Base-by-base conservation (phyloP, 176 grass and related monocot genomes). In the Luzula sylvatica region DNA sequence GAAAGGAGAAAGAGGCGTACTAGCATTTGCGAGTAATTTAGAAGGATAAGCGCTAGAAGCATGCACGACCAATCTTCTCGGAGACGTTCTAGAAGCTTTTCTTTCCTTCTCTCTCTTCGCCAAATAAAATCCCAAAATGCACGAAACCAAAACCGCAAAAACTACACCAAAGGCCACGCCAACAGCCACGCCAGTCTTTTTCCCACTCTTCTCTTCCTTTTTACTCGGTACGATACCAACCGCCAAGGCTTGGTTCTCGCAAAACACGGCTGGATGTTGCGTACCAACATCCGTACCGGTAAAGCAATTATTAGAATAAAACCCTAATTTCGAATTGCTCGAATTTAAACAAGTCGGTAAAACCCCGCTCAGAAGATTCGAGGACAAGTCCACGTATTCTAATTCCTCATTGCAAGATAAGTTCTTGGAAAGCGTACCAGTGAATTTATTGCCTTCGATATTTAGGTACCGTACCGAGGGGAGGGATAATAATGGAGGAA, bases 181-280 rank as follows among this genome's bases (percentile, higher is more conserved):
- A 32, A 25, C 26, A 7, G 74, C 52, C 22, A 75, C 1, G 2
- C 52, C 25, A 8, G 51, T 47, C 72, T 74, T 89, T 1, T 17
- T 26, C 15, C 43, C 62, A 23, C 29, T 13, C 15, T 49, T 74
- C 49, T 49, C 62, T 6, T 7, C 46, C 12, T 53, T 15, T 35
- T 71, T 56, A 3, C 49, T 70, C 7, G 78, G 50, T 58, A 83
- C 16, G 23, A 98, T 83, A 16, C 92, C 92, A 22, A 98, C 92
- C 1, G 92, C 92, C 41, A 98, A 52, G n/a, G 92, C 92, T 51
- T 98, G 81, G 51, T 89, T 98, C 72, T 82, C 75, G 55, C 92
- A 98, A 71, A 87, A 86, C 15, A 68, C 61, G 3, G 68, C 27
- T 21, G 75, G 81, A 50, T 83, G 77, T 76, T 98, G 92, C 24